Percentiles rank a stretch among this genome's conserved stretches.
These are phyloP conservation scores for Beauveria sp. DNA, from an alignment of 2,329 filamentous ascomycete species.

Conservation along the genomic window DNA sequence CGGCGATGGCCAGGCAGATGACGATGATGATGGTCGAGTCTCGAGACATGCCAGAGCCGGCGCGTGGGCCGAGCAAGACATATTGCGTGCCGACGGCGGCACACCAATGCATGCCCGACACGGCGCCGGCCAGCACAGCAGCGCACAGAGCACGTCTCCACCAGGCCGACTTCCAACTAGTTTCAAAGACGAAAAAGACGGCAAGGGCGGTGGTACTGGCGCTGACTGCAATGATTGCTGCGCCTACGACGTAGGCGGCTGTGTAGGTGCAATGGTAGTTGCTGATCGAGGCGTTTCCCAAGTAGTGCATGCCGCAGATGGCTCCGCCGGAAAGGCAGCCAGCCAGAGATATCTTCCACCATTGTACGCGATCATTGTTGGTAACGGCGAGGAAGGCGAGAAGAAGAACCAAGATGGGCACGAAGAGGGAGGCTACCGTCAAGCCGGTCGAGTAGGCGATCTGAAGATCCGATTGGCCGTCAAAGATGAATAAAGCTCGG, in stretches of 20 bases:
- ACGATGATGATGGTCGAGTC: conserved; percentile 67
- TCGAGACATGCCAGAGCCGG: conserved; percentile 40
- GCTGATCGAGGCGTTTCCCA: conserved; percentile 73
- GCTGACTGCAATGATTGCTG: conserved; percentile 63
- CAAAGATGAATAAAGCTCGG: conserved; percentile 62
- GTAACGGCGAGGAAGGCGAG: conserved; percentile 65
- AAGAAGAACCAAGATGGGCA: conserved; percentile 68
- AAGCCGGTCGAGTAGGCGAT: conserved; percentile 66
- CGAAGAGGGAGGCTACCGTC: conserved; percentile 70
- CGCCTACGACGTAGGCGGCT: conserved; percentile 53
- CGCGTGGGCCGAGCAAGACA: conserved; percentile 33
- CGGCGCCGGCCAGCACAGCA: conserved; percentile 60
- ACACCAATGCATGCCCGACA: conserved; percentile 85
- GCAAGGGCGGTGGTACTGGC: conserved; percentile 63
- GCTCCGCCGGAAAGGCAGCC: conserved; percentile 65
- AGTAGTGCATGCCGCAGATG: conserved; percentile 80
- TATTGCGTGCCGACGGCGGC: conserved; percentile 66
- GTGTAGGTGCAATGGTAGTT: conserved; percentile 65
- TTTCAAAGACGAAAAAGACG: conserved; percentile 70
- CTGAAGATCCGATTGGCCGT: conserved; percentile 55
- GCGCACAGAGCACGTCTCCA: conserved; percentile 66
- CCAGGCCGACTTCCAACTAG: conserved; percentile 70
- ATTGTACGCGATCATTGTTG: conserved; percentile 47
- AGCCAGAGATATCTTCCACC: conserved; percentile 51
- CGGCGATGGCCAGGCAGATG: conserved; percentile 53